phyloP scores from a whole-genome alignment of 2,329 filamentous ascomycete species.

The Ophiocordyceps unilateralis region DNA sequence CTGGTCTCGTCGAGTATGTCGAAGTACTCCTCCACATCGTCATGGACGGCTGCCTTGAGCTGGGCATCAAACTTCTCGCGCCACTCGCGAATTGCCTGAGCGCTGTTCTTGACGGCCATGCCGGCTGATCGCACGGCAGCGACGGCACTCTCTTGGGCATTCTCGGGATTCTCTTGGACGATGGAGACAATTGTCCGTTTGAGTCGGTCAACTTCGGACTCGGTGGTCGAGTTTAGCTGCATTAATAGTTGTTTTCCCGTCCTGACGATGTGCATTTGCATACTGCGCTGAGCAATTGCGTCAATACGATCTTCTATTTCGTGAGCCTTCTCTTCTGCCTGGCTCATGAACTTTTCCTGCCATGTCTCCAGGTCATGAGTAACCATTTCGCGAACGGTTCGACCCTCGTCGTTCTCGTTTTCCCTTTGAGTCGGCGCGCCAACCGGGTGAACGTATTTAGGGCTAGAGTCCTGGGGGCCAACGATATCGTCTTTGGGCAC shows the following conservation, averaged over 20 bases:
- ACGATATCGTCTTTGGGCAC: conserved; percentile 11
- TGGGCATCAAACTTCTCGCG: conserved; percentile 54
- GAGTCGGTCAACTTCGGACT: conserved; percentile 44
- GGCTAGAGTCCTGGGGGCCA: conserved; percentile 5
- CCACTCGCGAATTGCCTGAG: conserved; percentile 64
- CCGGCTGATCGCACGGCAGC: conserved; percentile 47
- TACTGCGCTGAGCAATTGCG: conserved; percentile 37
- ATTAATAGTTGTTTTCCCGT: conserved; percentile 50
- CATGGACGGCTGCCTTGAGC: conserved; percentile 48
- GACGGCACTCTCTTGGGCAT: conserved; percentile 25
- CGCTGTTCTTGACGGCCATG: conserved; percentile 55
- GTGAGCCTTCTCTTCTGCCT: conserved; percentile 60
- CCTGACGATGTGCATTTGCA: conserved; percentile 45
- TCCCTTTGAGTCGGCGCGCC: conserved; percentile 26
- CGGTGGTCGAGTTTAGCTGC: conserved; percentile 50
- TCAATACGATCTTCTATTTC: conserved; percentile 56
- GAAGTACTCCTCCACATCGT: conserved; percentile 64
- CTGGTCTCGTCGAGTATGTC: conserved; percentile 68
- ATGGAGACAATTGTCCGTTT: conserved; percentile 51
- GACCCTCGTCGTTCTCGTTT: conserved; percentile 35
- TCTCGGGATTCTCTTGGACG: conserved; percentile 26
- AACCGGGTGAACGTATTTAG: conserved; percentile 16
- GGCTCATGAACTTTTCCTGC: conserved; percentile 76
- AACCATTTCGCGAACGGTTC: conserved; percentile 48
- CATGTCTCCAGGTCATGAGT: conserved; percentile 64